These are phyloP conservation scores for Ustilago bromivora DNA, from an alignment of 1,284 basidiomycete genomes.

Conservation along the genomic window DNA sequence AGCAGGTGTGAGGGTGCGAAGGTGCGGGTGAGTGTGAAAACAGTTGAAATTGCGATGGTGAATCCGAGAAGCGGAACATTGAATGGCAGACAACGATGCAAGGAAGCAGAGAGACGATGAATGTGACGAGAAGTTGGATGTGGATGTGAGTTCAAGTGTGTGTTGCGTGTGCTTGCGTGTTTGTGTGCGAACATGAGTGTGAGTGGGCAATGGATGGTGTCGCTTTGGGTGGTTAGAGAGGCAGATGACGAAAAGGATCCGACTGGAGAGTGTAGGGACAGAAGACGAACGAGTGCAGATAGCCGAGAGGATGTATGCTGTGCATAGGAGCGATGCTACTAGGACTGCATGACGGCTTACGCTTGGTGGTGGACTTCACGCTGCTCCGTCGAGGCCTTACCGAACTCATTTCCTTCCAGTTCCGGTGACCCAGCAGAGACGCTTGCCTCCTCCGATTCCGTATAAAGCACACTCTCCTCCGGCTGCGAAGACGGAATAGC, in stretches of 20 bases:
- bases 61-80: constrained; percentile 8
- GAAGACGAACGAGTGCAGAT: too few relatives aligned
- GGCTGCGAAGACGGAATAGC: constrained; percentile 44
- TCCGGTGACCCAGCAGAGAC: constrained; percentile 39
- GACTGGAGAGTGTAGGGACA: not conserved
- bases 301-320: not conserved
- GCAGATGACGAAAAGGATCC: not conserved
- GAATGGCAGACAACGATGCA: constrained; percentile 11
- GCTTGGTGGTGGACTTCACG: not conserved
- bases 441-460: constrained; percentile 42
- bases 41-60: constrained; percentile 6
- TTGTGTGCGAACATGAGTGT: not conserved
- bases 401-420: constrained; percentile 7
- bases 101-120: constrained; percentile 4
- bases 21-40: not conserved
- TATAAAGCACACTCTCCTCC: constrained; percentile 26
- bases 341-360: constrained; percentile 1
- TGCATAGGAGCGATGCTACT: not conserved
- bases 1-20: not conserved
- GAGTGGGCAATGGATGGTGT: not conserved
- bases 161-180: not conserved
- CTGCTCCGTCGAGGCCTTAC: not conserved
- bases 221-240: not conserved
- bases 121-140: not conserved
- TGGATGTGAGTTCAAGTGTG: not conserved